phyloP scores from a whole-genome alignment of 2,329 filamentous ascomycete genomes.

The Penicillium sp. region DNA sequence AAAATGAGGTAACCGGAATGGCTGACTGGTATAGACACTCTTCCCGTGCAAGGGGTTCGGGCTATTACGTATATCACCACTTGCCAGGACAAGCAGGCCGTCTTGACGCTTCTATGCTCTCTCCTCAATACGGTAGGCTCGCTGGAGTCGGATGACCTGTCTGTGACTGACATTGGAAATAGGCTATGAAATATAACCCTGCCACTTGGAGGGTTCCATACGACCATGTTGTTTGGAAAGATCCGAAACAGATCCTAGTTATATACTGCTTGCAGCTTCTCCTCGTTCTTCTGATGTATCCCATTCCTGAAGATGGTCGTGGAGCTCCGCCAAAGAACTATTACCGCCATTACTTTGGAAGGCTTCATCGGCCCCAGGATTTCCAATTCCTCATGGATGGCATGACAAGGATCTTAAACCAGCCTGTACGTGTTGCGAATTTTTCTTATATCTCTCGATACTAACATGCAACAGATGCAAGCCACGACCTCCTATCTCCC shows the following conservation, averaged over 20 bases:
- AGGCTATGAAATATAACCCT: conserved; percentile 95
- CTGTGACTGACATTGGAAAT: conserved; percentile 8
- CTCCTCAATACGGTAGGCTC: conserved; percentile 80
- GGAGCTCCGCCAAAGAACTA: conserved; percentile 75
- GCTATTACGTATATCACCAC: conserved; percentile 87
- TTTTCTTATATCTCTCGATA: background rate
- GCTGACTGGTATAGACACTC: conserved; percentile 46
- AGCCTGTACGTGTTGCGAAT: conserved; percentile 56
- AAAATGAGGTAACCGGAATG: background rate
- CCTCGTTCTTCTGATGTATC: conserved; percentile 80
- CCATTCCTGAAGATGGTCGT: conserved; percentile 73
- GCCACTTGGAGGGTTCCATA: conserved; percentile 92
- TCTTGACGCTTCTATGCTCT: conserved; percentile 86
- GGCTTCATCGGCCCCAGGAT: conserved; percentile 88
- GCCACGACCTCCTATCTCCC: conserved; percentile 85
- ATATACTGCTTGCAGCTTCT: conserved; percentile 90
- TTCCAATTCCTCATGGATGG: conserved; percentile 97
- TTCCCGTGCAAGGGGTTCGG: conserved; percentile 79
- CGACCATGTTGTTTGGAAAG: conserved; percentile 86
- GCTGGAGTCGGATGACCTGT: background rate
- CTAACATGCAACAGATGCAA: conserved; percentile 59
- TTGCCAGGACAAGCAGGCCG: conserved; percentile 84
- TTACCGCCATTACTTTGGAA: conserved; percentile 87
- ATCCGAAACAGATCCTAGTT: conserved; percentile 84
- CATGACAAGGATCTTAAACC: conserved; percentile 87